phyloP scores from a whole-genome alignment of 257 asterid genomes.

The Vinca minor region DNA sequence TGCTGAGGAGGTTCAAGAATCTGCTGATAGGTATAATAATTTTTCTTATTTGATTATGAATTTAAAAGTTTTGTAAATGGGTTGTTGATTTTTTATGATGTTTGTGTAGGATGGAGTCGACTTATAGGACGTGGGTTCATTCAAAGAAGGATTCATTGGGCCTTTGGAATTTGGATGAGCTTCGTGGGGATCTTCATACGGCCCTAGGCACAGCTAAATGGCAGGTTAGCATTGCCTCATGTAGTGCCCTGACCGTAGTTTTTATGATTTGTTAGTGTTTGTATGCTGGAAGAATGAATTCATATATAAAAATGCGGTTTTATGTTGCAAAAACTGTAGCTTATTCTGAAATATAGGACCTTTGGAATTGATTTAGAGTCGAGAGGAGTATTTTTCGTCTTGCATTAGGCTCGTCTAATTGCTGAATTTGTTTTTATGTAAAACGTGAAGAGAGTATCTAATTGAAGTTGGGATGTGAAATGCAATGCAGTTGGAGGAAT shows the following conservation, averaged over 20 bases:
- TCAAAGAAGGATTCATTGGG: constrained; percentile 51
- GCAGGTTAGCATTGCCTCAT: constrained; percentile 54
- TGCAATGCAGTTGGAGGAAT: constrained; percentile 78
- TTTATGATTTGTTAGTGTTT: not conserved
- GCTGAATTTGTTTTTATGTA: not conserved
- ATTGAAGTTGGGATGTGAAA: constrained; percentile 6
- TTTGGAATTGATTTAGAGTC: not conserved
- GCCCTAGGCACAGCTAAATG: constrained; percentile 87
- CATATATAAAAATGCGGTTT: no score
- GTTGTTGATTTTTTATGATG: not conserved
- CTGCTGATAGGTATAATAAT: constrained; percentile 64
- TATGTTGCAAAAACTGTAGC: not conserved
- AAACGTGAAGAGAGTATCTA: constrained; percentile 4
- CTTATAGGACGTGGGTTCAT: constrained; percentile 83
- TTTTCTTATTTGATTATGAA: not conserved
- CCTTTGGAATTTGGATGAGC: constrained; percentile 62
- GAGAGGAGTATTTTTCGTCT: not conserved
- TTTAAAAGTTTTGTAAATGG: not conserved
- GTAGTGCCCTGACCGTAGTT: not conserved
- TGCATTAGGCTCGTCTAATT: not conserved
- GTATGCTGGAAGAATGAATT: not conserved
- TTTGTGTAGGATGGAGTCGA: constrained; percentile 81
- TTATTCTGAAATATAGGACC: not conserved
- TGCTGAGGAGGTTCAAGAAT: constrained; percentile 95
- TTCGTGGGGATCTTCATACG: constrained; percentile 67